Percentiles rank a stretch among this genome's conserved stretches.
Evolutionary conservation across 2,329 filamentous ascomycete species (phyloP).

Genomic region (Pseudophaeomoniella oleicola): DNA sequence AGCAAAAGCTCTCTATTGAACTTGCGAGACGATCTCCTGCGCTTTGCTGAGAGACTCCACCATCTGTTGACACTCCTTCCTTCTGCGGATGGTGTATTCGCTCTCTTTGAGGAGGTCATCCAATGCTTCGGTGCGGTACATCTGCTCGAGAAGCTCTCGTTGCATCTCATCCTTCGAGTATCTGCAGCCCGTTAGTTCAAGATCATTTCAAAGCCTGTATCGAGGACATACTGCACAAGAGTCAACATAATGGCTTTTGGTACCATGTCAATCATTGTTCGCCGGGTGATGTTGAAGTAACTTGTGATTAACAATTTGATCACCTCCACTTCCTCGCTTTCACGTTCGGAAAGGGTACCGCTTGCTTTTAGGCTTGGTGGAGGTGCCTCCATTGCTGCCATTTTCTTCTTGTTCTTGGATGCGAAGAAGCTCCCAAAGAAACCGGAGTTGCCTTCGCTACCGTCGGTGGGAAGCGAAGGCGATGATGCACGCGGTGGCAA

Average conservation of each 20-base stretch:
- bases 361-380: conserved; percentile 88
- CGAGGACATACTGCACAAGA: conserved; percentile 66
- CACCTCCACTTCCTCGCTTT: conserved; percentile 91
- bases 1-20: too few relatives aligned
- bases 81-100: conserved; percentile 84
- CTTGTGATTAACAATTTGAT: conserved; percentile 95
- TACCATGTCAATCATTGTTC: conserved; percentile 99
- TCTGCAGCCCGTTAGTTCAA: conserved; percentile 30
- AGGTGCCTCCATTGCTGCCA: conserved; percentile 96
- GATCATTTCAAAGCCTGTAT: not conserved
- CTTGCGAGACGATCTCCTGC: conserved; percentile 85
- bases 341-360: conserved; percentile 82
- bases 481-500: conserved; percentile 62
- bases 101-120: conserved; percentile 95
- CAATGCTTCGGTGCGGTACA: conserved; percentile 83
- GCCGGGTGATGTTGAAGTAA: conserved; percentile 95
- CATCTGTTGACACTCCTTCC: conserved; percentile 99
- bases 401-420: conserved; percentile 99
- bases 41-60: conserved; percentile 83
- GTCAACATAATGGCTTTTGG: conserved; percentile 98
- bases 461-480: conserved; percentile 51
- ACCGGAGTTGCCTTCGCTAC: conserved; percentile 46
- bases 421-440: conserved; percentile 99
- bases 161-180: conserved; percentile 98
- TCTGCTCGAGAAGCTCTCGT: conserved; percentile 85